Base-by-base conservation (phyloP, 129 eudicot genomes). In the Escallonia rubra region DNA sequence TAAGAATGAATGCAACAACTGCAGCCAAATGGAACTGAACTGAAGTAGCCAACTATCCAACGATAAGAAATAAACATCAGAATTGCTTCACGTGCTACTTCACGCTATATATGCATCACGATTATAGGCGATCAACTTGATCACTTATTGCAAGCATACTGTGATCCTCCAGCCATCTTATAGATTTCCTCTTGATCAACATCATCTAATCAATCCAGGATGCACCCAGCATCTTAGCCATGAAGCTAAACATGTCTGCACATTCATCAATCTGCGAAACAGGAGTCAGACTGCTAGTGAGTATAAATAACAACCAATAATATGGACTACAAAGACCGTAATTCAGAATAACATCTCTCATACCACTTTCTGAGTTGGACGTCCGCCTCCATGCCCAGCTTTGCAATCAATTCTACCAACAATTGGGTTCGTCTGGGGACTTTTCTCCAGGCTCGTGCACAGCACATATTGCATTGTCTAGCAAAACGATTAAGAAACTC, bases 361-460 rank as follows among this genome's bases (percentile, higher is more conserved):
- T 68, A 77, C 81, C 64, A 71, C 47, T 61, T 77, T 77, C 12
- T 77, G 75, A 9, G 76, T 65, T 8, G 81, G 81, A 12, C 69
- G 76, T 50, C 81, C 81, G 8, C 73, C 81, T 66, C 81, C 81
- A 65, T 77, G 81, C 23, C 81, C 81, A 14, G 81, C 77, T 59
- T 77, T 77, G 16, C 67, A 39, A 63, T 77, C 81, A 59, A 77
- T 77, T 64, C 81, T 69, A 43, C 72, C 81, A 59, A 77, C 53
- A 16, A 77, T 77, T 51, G 81, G 81, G 58, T 77, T 77, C 7
- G 55, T 71, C 63, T 77, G 81, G 9, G 81, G 81, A 73, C 77
- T 77, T 14, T 62, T 60, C 51, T 59, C 77, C 69, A 77, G 43
- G 53, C 81, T 77, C 42, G 77, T 77, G 77, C 77, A 71, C 13